phyloP scores from a whole-genome alignment of 208 protist species.

The Wallacemonas sp. region DNA sequence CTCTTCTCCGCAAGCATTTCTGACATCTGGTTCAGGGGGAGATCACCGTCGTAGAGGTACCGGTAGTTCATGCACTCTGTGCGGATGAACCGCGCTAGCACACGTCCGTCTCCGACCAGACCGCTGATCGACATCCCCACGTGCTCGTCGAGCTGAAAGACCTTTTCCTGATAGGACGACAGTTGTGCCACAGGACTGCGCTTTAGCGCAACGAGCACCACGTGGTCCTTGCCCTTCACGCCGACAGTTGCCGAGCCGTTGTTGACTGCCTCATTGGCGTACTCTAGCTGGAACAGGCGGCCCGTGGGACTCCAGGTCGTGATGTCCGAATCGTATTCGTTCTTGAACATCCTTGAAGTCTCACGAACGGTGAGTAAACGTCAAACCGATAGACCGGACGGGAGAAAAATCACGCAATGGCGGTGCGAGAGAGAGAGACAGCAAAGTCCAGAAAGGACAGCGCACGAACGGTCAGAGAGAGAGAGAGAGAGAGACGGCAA shows the following conservation, averaged over 20 bases:
- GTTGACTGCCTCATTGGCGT: constrained; percentile 99
- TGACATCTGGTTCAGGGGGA: constrained; percentile 76
- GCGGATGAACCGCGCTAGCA: constrained; percentile 94
- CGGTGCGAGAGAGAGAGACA: too few species aligned
- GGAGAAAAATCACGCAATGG: too few species aligned
- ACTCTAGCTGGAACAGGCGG: constrained; percentile 98
- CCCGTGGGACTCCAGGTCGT: constrained; percentile 98
- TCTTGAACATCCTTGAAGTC: constrained; percentile 73
- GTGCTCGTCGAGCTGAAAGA: constrained; percentile 98
- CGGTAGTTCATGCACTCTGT: constrained; percentile 98
- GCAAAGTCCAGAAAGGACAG: background rate
- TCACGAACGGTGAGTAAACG: background rate
- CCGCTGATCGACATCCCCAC: constrained; percentile 98
- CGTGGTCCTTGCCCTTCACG: constrained; percentile 94
- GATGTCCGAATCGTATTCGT: constrained; percentile 98
- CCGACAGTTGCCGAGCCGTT: constrained; percentile 98
- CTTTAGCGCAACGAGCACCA: constrained; percentile 95
- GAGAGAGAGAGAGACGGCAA: too few species aligned
- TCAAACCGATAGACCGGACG: background rate
- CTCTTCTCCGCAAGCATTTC: constrained; percentile 92
- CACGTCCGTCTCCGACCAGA: constrained; percentile 96
- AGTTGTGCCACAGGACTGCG: constrained; percentile 92
- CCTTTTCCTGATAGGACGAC: constrained; percentile 98
- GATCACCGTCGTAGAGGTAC: constrained; percentile 86
- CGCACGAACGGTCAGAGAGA: background rate